Evolutionary conservation across 495 filamentous ascomycete genomes (phyloP).

Genomic region (Aspergillus funiculosus): DNA sequence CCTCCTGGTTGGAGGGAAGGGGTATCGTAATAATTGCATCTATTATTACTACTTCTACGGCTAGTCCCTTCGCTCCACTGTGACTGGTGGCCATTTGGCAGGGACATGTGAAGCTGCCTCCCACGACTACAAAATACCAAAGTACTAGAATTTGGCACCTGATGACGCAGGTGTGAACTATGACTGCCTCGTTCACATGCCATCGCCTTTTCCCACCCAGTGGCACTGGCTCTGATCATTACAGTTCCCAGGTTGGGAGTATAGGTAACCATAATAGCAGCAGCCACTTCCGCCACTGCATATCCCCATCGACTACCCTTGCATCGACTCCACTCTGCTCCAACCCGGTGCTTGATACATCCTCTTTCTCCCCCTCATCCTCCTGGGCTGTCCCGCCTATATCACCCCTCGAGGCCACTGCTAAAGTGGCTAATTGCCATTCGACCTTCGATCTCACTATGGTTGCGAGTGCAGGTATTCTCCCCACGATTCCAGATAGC

Average conservation of each 20-base stretch:
- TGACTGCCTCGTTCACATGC: constrained; percentile 29
- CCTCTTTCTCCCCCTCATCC: not conserved
- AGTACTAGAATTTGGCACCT: constrained; percentile 3
- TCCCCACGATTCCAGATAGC: constrained; percentile 2
- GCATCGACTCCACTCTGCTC: constrained; percentile 12
- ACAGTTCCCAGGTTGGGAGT: constrained; percentile 1
- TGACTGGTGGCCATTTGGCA: constrained; percentile 18
- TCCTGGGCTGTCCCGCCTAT: constrained; percentile 10
- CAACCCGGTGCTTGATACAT: constrained; percentile 7
- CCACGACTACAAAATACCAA: too few species aligned
- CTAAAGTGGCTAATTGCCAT: not conserved
- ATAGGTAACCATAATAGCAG: constrained; percentile 15
- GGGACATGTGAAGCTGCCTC: constrained; percentile 16
- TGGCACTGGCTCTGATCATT: constrained; percentile 13
- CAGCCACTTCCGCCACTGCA: constrained; percentile 10
- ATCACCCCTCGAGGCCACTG: not conserved
- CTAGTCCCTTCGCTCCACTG: constrained; percentile 4
- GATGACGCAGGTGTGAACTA: constrained; percentile 11
- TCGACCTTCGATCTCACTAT: constrained; percentile 11
- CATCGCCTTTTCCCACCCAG: constrained; percentile 17
- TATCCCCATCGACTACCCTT: constrained; percentile 11
- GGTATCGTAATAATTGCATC: not conserved
- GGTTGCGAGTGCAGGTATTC: constrained; percentile 8
- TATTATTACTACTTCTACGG: constrained; percentile 10
- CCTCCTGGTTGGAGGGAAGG: constrained; percentile 6